Evolutionary conservation across 2,329 filamentous ascomycete species (phyloP).

Genomic region (Colletotrichum orbiculare): DNA sequence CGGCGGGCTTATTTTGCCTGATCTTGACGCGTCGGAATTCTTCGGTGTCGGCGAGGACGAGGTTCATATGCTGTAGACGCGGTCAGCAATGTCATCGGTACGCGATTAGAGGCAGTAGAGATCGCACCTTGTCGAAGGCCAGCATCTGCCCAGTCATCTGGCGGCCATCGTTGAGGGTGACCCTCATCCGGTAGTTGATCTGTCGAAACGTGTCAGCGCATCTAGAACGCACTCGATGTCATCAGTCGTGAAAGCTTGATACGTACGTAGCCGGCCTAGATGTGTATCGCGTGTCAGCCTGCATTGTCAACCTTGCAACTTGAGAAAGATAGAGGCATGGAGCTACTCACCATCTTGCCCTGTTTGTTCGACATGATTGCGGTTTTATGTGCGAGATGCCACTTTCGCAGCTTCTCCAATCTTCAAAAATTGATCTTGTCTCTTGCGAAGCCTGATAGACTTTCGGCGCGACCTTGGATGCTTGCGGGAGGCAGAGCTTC

Average conservation of each 20-base stretch:
- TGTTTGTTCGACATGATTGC: constrained; percentile 87
- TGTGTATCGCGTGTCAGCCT: constrained; percentile 66
- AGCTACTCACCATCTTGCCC: constrained; percentile 94
- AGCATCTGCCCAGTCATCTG: constrained; percentile 99
- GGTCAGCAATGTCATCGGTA: constrained; percentile 28
- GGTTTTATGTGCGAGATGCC: constrained; percentile 45
- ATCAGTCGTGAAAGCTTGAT: constrained; percentile 16
- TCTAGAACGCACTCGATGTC: not conserved
- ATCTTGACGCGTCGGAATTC: constrained; percentile 94
- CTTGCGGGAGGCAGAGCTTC: constrained; percentile 50
- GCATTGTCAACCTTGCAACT: constrained; percentile 61
- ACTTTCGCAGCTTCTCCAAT: constrained; percentile 46
- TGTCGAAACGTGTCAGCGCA: constrained; percentile 50
- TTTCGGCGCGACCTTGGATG: constrained; percentile 54
- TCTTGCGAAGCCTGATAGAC: constrained; percentile 49
- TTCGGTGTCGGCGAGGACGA: constrained; percentile 98
- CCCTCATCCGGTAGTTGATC: constrained; percentile 99
- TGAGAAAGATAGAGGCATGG: constrained; percentile 49
- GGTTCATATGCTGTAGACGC: constrained; percentile 88
- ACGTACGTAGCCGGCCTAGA: constrained; percentile 79
- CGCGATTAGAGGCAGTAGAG: constrained; percentile 3
- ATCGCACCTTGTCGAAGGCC: constrained; percentile 90
- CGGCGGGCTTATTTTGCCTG: constrained; percentile 78
- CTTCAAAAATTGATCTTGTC: constrained; percentile 58
- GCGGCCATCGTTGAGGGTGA: constrained; percentile 92